Evolutionary conservation across 805 yeast genomes (phyloP).

Genomic region (Torulaspora microellipsoides): DNA sequence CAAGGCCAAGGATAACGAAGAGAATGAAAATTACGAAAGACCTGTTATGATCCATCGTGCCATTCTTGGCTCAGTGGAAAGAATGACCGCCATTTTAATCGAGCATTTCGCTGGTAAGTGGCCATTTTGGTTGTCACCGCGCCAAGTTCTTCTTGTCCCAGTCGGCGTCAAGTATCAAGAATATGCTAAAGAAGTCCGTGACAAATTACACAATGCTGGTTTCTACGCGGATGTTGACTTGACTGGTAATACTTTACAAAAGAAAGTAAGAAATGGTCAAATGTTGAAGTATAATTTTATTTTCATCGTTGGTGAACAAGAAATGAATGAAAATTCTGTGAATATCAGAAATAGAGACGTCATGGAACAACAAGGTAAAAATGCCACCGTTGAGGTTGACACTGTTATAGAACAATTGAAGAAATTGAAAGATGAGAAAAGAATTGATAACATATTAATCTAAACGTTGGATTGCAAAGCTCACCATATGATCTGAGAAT

Average conservation of each 20-base stretch:
- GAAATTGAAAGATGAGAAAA: constrained; percentile 65
- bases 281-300: constrained; percentile 90
- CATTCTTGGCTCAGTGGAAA: constrained; percentile 94
- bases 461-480: constrained; percentile 8
- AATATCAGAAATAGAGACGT: constrained; percentile 97
- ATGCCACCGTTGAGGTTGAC: constrained; percentile 70
- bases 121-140: constrained; percentile 99
- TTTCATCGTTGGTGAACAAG: constrained; percentile 96
- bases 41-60: constrained; percentile 99
- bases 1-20: constrained; percentile 58
- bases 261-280: constrained; percentile 98
- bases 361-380: constrained; percentile 87
- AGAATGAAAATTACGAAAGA: constrained; percentile 55
- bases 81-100: constrained; percentile 97
- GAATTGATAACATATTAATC: constrained; percentile 56
- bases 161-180: constrained; percentile 91
- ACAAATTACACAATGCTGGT: constrained; percentile 62
- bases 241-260: constrained; percentile 92
- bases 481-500: too few species aligned
- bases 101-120: constrained; percentile 99
- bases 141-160: constrained; percentile 94
- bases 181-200: constrained; percentile 80
- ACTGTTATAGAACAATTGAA: constrained; percentile 66
- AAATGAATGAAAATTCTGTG: constrained; percentile 71
- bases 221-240: constrained; percentile 91